A percentile compares a stretch with the other conserved stretches of the same genome.
Evolutionary conservation across 2,329 filamentous ascomycete genomes (phyloP).

Genomic region (Colletotrichum spaethianum): DNA sequence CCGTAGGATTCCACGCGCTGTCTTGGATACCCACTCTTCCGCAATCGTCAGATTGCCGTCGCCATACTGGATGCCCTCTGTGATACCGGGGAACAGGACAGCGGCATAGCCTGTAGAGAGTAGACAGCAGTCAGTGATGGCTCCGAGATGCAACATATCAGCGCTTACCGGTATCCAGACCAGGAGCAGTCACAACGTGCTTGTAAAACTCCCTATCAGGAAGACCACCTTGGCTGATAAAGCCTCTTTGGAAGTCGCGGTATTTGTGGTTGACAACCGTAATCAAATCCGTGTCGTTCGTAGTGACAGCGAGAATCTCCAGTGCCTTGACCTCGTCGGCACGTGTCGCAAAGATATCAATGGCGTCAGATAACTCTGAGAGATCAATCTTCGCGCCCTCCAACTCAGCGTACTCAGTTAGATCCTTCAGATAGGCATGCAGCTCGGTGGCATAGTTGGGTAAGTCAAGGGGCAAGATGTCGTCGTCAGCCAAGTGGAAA

Average conservation of each 20-base stretch:
- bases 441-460: constrained; percentile 58
- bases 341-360: constrained; percentile 53
- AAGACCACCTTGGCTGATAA: constrained; percentile 63
- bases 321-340: constrained; percentile 52
- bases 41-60: constrained; percentile 54
- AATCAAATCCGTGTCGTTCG: constrained; percentile 49
- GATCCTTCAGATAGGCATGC: constrained; percentile 54
- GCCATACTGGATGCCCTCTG: constrained; percentile 74
- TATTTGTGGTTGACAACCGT: constrained; percentile 62
- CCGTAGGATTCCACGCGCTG: constrained; percentile 51
- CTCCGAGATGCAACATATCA: not conserved
- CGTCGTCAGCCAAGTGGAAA: constrained; percentile 55
- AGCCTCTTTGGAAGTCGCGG: constrained; percentile 63
- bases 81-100: constrained; percentile 69
- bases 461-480: constrained; percentile 57
- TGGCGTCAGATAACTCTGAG: constrained; percentile 54
- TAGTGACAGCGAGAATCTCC: constrained; percentile 48
- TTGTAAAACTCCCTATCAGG: constrained; percentile 61
- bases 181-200: constrained; percentile 63
- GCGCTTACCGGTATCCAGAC: constrained; percentile 55
- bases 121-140: not conserved
- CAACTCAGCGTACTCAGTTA: constrained; percentile 51
- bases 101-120: constrained; percentile 57
- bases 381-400: constrained; percentile 54
- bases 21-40: constrained; percentile 53